Conservation (phyloP, 1,284 basidiomycete genomes). For the Apiotrichum mycotoxinovorans region DNA sequence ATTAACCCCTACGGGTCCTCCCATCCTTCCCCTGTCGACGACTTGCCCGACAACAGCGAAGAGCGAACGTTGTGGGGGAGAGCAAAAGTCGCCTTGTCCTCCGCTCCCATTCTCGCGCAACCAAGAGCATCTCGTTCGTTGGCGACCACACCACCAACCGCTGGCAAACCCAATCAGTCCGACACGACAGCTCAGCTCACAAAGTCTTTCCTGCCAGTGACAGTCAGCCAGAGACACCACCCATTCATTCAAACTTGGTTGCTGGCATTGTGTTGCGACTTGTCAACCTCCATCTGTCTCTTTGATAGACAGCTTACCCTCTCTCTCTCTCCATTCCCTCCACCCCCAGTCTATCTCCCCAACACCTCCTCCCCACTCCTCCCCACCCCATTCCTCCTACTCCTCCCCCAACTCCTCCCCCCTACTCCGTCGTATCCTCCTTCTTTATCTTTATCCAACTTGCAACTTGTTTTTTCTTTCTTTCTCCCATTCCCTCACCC, state of each 20-base stretch:
- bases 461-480: neutral
- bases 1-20: no score
- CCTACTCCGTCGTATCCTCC: neutral
- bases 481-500: conserved; percentile 4
- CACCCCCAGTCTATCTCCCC: conserved; percentile 5
- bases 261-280: neutral
- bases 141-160: no score
- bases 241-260: no score
- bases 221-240: no score
- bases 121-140: no score
- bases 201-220: no score
- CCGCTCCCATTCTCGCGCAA: no score
- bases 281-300: conserved; percentile 1
- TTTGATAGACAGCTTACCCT: neutral
- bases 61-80: neutral
- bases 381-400: conserved; percentile 5
- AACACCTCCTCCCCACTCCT: conserved; percentile 3
- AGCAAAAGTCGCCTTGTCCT: neutral
- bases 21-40: no score
- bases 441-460: neutral
- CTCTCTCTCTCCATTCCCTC: neutral
- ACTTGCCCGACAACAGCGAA: neutral
- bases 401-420: no score
- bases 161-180: no score
- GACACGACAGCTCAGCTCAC: no score